phyloP scores from a whole-genome alignment of 2,329 filamentous ascomycete genomes.

The Colletotrichum noveboracense region DNA sequence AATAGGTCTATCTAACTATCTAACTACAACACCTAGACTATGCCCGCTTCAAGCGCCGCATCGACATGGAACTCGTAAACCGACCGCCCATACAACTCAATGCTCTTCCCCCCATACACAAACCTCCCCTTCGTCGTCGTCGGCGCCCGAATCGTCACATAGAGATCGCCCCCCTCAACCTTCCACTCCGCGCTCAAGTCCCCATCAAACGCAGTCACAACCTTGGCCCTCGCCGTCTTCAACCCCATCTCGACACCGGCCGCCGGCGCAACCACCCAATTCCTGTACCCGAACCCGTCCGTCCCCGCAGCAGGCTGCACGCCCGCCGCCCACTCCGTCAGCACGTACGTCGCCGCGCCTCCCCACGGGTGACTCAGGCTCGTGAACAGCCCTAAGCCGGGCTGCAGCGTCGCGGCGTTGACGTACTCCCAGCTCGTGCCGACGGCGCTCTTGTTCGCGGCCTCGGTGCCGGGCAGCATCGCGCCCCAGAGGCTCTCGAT shows the following conservation, averaged over 20 bases:
- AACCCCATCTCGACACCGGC: conserved; percentile 30
- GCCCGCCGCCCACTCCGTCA: conserved; percentile 40
- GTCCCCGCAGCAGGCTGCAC: conserved; percentile 22
- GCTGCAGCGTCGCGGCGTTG: conserved; percentile 35
- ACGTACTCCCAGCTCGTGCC: conserved; percentile 53
- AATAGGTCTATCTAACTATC: not conserved
- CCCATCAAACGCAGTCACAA: conserved; percentile 29
- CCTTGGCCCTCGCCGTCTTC: conserved; percentile 26
- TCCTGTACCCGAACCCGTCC: conserved; percentile 28
- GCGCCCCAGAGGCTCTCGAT: conserved; percentile 43
- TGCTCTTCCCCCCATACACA: not conserved
- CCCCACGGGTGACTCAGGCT: conserved; percentile 49
- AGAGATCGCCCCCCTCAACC: not conserved
- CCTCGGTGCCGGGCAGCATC: conserved; percentile 38
- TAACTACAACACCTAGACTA: not conserved
- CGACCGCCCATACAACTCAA: not conserved
- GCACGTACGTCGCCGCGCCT: conserved; percentile 47
- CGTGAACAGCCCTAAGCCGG: conserved; percentile 47
- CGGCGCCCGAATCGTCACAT: conserved; percentile 20
- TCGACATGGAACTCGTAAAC: conserved; percentile 16
- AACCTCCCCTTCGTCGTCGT: conserved; percentile 13
- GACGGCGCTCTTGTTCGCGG: conserved; percentile 30
- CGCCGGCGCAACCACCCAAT: conserved; percentile 31
- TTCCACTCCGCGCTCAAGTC: conserved; percentile 27
- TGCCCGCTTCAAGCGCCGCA: not conserved